These are phyloP conservation scores for Scalesia atractyloides DNA, from an alignment of 129 eudicot species.

Conservation along the genomic window DNA sequence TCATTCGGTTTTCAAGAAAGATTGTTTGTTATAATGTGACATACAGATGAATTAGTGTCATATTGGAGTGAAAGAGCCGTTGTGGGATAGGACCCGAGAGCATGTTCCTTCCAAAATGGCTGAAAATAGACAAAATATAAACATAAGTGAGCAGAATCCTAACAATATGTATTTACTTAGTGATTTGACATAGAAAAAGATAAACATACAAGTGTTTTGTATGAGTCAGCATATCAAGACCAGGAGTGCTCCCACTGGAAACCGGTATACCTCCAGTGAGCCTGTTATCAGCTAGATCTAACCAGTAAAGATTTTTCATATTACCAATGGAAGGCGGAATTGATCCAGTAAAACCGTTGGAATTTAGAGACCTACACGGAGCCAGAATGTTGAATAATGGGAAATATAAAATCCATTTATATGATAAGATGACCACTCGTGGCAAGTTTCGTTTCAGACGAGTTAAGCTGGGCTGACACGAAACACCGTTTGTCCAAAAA, in stretches of 20 bases:
- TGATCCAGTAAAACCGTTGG: slow-evolving; percentile 61
- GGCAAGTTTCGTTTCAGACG: not conserved
- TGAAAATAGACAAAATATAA: slow-evolving; percentile 22
- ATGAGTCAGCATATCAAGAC: slow-evolving; percentile 74
- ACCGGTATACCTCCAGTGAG: slow-evolving; percentile 80
- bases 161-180: not conserved
- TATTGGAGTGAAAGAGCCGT: slow-evolving; percentile 44
- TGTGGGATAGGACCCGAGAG: slow-evolving; percentile 65
- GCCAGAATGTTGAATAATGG: not conserved
- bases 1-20: not conserved
- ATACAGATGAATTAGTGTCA: slow-evolving; percentile 65
- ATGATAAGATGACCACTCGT: not conserved
- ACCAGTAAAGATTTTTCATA: slow-evolving; percentile 69
- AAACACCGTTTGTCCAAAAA: not conserved
- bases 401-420: not conserved
- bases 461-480: not conserved
- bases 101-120: slow-evolving; percentile 68
- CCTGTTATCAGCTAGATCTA: slow-evolving; percentile 80
- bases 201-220: slow-evolving; percentile 78
- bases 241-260: slow-evolving; percentile 63
- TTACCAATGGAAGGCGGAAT: slow-evolving; percentile 86
- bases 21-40: slow-evolving; percentile 14
- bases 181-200: not conserved
- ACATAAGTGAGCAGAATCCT: not conserved
- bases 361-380: slow-evolving; percentile 69